Conservation (phyloP, 768 basidiomycete species). For the Serendipita sp. region DNA sequence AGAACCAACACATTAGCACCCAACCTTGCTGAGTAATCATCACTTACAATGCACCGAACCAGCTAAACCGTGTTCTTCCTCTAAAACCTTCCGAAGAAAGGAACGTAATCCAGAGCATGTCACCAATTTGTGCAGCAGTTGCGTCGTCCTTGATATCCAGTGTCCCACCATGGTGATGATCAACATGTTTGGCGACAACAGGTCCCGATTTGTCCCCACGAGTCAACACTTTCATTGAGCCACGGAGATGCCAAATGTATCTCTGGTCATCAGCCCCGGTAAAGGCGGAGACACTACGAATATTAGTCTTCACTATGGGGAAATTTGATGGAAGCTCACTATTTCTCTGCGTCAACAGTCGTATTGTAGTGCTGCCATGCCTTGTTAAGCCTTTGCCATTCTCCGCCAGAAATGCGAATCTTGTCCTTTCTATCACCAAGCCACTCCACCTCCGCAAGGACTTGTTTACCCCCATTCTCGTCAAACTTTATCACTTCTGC, state of each 20-base stretch:
- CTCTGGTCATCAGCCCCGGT: background rate
- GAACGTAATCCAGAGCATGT: slow-evolving; percentile 5
- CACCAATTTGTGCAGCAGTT: background rate
- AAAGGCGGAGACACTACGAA: background rate
- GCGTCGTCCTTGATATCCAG: background rate
- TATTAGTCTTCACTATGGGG: too few species aligned
- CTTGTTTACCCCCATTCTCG: background rate
- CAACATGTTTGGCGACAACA: background rate
- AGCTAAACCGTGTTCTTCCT: background rate
- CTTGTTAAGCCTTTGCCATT: background rate
- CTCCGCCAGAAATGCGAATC: background rate
- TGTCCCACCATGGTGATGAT: background rate
- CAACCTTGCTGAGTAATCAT: background rate
- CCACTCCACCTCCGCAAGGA: slow-evolving; percentile 1
- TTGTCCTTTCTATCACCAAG: background rate
- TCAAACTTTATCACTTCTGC: background rate
- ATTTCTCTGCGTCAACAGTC: background rate
- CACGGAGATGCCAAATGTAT: background rate
- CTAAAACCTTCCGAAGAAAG: background rate
- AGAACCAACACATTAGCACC: background rate
- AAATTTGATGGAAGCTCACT: background rate
- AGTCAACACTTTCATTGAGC: background rate
- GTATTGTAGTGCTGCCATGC: background rate
- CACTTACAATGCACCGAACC: background rate
- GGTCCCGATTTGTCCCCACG: background rate